Conservation (phyloP, 2,329 filamentous ascomycete genomes). For the Epicoccum nigrum region DNA sequence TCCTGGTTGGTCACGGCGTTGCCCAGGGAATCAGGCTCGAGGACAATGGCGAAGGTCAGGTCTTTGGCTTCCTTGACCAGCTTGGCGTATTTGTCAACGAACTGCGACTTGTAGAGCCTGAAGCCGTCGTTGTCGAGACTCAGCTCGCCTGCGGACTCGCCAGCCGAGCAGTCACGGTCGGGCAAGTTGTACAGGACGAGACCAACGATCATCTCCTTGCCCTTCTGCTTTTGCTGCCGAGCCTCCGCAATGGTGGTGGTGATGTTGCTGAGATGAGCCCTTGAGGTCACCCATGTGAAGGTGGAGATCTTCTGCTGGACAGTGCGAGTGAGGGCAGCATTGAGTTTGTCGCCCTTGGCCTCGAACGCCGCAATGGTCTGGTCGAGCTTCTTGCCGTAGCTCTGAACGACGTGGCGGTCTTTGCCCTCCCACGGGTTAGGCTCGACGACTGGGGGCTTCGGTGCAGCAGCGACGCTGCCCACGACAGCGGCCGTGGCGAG, state of each 20-base stretch:
- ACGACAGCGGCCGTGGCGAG: slow-evolving; percentile 30
- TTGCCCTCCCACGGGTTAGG: slow-evolving; percentile 32
- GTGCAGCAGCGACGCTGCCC: slow-evolving; percentile 24
- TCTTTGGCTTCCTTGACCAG: slow-evolving; percentile 31
- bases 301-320: slow-evolving; percentile 36
- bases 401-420: slow-evolving; percentile 30
- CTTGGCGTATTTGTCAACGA: slow-evolving; percentile 36
- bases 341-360: slow-evolving; percentile 32
- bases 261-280: slow-evolving; percentile 27
- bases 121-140: slow-evolving; percentile 63
- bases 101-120: slow-evolving; percentile 36
- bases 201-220: slow-evolving; percentile 32
- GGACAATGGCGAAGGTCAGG: slow-evolving; percentile 38
- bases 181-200: slow-evolving; percentile 88
- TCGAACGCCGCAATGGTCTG: slow-evolving; percentile 33
- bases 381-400: slow-evolving; percentile 35
- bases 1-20: slow-evolving; percentile 39
- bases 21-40: slow-evolving; percentile 37
- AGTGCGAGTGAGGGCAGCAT: slow-evolving; percentile 35
- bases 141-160: slow-evolving; percentile 81
- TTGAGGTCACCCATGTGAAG: slow-evolving; percentile 36
- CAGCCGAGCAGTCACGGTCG: slow-evolving; percentile 83
- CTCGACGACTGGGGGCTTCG: slow-evolving; percentile 20
- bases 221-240: slow-evolving; percentile 25
- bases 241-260: slow-evolving; percentile 30